phyloP scores from a whole-genome alignment of 2,329 filamentous ascomycete species.

The Calonectria pseudoreteaudii region DNA sequence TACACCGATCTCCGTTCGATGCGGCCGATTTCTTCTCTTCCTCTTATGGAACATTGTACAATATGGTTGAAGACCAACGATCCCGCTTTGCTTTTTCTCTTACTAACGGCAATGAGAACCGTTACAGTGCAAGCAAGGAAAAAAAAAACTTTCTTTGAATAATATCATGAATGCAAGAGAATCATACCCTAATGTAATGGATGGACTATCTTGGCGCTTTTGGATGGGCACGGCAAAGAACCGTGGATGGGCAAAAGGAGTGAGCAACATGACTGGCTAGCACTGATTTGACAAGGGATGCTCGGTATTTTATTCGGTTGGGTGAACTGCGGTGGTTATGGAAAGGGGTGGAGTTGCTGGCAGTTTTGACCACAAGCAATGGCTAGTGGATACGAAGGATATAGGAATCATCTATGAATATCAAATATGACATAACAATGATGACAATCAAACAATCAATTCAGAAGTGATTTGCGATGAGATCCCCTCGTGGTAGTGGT shows the following conservation, averaged over 20 bases:
- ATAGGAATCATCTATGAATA: background rate
- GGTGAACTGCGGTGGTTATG: background rate
- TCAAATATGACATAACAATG: conserved; percentile 1
- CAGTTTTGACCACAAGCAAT: background rate
- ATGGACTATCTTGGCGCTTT: conserved; percentile 40
- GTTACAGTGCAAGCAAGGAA: conserved; percentile 27
- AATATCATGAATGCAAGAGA: conserved; percentile 38
- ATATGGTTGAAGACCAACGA: conserved; percentile 28
- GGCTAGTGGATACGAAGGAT: conserved; percentile 4
- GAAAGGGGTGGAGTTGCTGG: background rate
- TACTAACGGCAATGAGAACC: conserved; percentile 16
- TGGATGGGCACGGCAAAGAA: conserved; percentile 28
- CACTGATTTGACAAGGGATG: conserved; percentile 6
- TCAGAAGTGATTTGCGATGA: background rate
- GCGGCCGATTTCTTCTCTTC: conserved; percentile 1
- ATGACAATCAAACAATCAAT: conserved; percentile 6
- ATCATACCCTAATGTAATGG: conserved; percentile 47
- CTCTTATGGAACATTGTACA: conserved; percentile 35
- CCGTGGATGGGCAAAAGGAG: conserved; percentile 16
- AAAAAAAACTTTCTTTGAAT: conserved; percentile 25
- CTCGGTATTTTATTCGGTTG: background rate
- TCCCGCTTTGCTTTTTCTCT: conserved; percentile 7
- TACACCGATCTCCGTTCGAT: conserved; percentile 25
- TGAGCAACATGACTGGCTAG: conserved; percentile 13
- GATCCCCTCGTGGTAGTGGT: background rate